Conservation (phyloP, 148 eudicot genomes). For the Chenopodium formosanum region DNA sequence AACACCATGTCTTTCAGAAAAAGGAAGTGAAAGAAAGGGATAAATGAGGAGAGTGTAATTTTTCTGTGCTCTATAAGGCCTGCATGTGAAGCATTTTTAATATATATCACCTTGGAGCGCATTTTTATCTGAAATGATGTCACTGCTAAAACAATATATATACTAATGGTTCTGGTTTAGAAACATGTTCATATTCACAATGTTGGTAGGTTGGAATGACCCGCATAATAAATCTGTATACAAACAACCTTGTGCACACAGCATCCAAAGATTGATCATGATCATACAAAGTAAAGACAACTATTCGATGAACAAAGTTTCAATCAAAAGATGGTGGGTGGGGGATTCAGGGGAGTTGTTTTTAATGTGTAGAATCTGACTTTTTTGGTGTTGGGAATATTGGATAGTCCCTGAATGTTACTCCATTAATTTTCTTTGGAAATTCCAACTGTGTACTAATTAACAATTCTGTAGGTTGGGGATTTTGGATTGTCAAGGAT, state of each 20-base stretch:
- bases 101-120: not conserved
- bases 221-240: not conserved
- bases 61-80: not conserved
- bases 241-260: too few species aligned
- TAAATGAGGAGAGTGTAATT: not conserved
- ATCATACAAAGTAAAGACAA: too few species aligned
- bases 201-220: not conserved
- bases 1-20: too few species aligned
- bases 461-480: conserved; percentile 60
- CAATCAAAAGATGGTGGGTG: not conserved
- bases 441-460: conserved; percentile 4
- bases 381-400: not conserved
- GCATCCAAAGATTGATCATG: too few species aligned
- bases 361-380: not conserved
- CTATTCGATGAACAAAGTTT: not conserved
- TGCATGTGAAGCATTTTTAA: not conserved
- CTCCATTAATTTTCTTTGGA: not conserved
- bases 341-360: not conserved
- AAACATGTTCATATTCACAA: not conserved
- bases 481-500: conserved; percentile 96
- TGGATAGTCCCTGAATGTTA: not conserved
- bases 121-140: too few species aligned
- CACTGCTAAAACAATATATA: not conserved
- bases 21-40: not conserved
- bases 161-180: not conserved